Base-by-base conservation (phyloP, 2,329 filamentous ascomycete species). In the Hypomyces rosellus region DNA sequence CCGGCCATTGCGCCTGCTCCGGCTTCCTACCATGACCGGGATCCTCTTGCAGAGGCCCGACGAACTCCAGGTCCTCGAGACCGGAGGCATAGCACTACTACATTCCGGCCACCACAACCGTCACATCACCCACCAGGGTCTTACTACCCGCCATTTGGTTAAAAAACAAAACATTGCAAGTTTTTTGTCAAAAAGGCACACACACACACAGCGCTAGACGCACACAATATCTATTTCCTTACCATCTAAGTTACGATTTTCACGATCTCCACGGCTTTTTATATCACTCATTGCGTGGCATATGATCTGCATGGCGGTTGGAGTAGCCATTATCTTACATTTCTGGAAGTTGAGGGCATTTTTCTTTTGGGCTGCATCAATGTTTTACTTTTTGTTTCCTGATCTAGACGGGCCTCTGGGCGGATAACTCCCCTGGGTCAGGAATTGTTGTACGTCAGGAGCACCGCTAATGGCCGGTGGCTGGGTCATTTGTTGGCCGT, bases 21-120 rank as follows among this genome's bases (percentile, higher is more conserved):
- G 11, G 57, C 58, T n/a, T 54, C 52, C 39, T 63, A 57, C 38
- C 57, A 58, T 18, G 59, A 65, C 12, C 58, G 54, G 50, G 53
- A 55, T 46, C 56, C 25, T 2, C 16, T 44, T 2, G n/a, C 43
- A 25, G 25, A 40, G n/a, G 55, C 56, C 38, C 58, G 59, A 13
- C 60, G 61, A 44, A 63, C 60, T 46, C 62, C 61, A 6, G 62
- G 45, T 13, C 61, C 62, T 33, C 61, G 55, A 54, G 61, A 57
- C 20, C 56, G 61, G 47, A 57, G 57, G 48, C 25, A 25, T n/a
- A 15, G 20, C 18, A 25, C n/a, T 14, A 30, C 37, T 30, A 38
- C 44, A 25, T 53, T 53, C 40, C 50, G 51, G 9, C 51, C 51
- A 2, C 51, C 48, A 14, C 40, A 48, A 13, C 51, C 51, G 3